Percentiles rank a stretch among this genome's conserved stretches.
Conservation (phyloP, 345 rosid species). For the Populus euphratica region DNA sequence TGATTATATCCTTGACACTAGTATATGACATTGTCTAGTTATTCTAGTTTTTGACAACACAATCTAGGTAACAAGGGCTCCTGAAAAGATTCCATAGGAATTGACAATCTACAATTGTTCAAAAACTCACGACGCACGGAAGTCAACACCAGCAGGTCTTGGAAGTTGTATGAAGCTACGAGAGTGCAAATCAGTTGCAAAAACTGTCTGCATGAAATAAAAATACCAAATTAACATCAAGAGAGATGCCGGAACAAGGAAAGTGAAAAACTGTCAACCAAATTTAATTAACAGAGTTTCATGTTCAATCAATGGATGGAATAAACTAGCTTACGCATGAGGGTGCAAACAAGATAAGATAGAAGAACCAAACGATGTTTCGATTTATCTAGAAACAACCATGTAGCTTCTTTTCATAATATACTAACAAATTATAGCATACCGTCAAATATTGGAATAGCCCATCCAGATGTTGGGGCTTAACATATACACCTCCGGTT, state of each 20-base stretch:
- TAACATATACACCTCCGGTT: constrained; percentile 84
- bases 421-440: constrained; percentile 5
- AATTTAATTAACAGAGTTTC: not conserved
- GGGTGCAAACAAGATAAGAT: not conserved
- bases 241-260: not conserved
- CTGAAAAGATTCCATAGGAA: not conserved
- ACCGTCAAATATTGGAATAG: constrained; percentile 82
- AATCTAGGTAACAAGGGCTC: too few relatives aligned
- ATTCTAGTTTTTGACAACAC: too few relatives aligned
- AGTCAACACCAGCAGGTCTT: constrained; percentile 89
- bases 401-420: too few relatives aligned
- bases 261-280: not conserved
- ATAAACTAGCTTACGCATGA: not conserved
- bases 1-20: too few relatives aligned
- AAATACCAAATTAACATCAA: constrained; percentile 6
- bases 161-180: constrained; percentile 84
- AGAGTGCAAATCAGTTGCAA: constrained; percentile 83
- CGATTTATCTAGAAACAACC: too few relatives aligned
- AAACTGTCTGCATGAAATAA: constrained; percentile 61
- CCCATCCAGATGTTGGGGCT: constrained; percentile 87
- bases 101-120: not conserved
- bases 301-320: not conserved
- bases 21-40: too few relatives aligned
- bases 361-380: not conserved
- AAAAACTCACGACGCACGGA: constrained; percentile 79